Base-by-base conservation (phyloP, 2,329 filamentous ascomycete species). In the Aspergillus pseudotamarii region DNA sequence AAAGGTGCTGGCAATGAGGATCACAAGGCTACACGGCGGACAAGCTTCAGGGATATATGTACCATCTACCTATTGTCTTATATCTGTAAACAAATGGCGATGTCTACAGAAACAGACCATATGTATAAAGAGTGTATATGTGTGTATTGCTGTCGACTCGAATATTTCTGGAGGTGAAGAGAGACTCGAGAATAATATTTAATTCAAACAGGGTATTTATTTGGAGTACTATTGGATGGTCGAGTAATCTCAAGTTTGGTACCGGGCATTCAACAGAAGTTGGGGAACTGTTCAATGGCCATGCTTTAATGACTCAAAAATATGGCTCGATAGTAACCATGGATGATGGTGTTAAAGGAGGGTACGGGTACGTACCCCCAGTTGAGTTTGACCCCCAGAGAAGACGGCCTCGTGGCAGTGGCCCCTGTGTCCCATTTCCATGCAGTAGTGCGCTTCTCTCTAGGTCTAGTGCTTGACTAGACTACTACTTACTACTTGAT, bases 371-470 rank as follows among this genome's bases (percentile, higher is more conserved):
- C 54, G 34, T 41, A 57, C 32, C 26, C 41, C 34, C 36, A 16
- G 50, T 57, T 60, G 21, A 43, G 19, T 59, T 55, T 62, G 64
- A 58, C 62, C 59, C 61, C 62, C 63, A 60, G 68, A 69, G 61
- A 66, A 68, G 64, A 65, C 28, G 64, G 66, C 72, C 72, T 73
- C 72, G 71, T 73, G 71, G 71, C 71, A 46, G 63, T 67, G 66
- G 65, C 43, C 48, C 45, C 53, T 26, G 10, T 36, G 46, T 55
- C 46, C 48, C 46, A 48, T 30, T 50, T 57, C 60, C 65, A 58
- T 65, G 68, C 69, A 71, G 69, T 66, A 70, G 68, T 58, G 66
- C 64, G 57, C 58, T 65, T 69, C 51, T 57, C 58, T 63, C 30
- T 23, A 38, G 23, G 51, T n/a, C 32, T 19, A 63, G 60, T 70